These are phyloP conservation scores for Starmera quercuum DNA, from an alignment of 805 yeast genomes.

Conservation along the genomic window DNA sequence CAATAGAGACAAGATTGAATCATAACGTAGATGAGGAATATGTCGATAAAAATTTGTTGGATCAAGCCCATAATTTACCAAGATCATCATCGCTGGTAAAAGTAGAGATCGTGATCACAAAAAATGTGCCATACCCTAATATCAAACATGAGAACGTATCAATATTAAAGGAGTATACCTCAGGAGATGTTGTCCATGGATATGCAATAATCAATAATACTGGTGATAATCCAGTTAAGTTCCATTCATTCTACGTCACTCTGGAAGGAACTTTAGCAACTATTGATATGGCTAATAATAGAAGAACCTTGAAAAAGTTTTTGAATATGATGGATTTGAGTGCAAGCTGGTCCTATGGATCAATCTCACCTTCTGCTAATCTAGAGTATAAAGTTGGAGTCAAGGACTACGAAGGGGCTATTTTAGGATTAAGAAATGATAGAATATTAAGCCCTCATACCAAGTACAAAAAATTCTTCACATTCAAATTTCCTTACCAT, in stretches of 20 bases:
- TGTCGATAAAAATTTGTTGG: slow-evolving; percentile 40
- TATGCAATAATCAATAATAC: slow-evolving; percentile 42
- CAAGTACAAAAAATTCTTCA: slow-evolving; percentile 50
- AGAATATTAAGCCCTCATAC: slow-evolving; percentile 40
- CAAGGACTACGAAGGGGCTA: slow-evolving; percentile 38
- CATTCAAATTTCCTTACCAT: slow-evolving; percentile 49
- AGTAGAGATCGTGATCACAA: slow-evolving; percentile 43
- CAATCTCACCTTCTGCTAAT: slow-evolving; percentile 45
- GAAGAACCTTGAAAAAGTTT: slow-evolving; percentile 37
- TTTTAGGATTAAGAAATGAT: slow-evolving; percentile 42
- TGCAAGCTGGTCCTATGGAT: slow-evolving; percentile 46
- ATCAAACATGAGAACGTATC: slow-evolving; percentile 19
- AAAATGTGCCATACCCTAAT: slow-evolving; percentile 39
- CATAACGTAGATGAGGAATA: not conserved
- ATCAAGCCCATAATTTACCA: slow-evolving; percentile 43
- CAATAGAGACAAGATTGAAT: no score
- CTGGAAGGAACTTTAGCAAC: slow-evolving; percentile 34
- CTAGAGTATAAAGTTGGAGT: slow-evolving; percentile 35
- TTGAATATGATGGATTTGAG: slow-evolving; percentile 53
- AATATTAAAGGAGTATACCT: slow-evolving; percentile 47
- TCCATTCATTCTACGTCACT: slow-evolving; percentile 53
- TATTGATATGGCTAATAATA: slow-evolving; percentile 23
- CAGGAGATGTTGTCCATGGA: slow-evolving; percentile 64
- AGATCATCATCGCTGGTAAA: slow-evolving; percentile 29
- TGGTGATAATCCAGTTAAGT: slow-evolving; percentile 39